A percentile compares a stretch with the other conserved stretches of the same genome.
Conservation (phyloP, 352 stramenopile genomes). For the Phytopythium delawarense region DNA sequence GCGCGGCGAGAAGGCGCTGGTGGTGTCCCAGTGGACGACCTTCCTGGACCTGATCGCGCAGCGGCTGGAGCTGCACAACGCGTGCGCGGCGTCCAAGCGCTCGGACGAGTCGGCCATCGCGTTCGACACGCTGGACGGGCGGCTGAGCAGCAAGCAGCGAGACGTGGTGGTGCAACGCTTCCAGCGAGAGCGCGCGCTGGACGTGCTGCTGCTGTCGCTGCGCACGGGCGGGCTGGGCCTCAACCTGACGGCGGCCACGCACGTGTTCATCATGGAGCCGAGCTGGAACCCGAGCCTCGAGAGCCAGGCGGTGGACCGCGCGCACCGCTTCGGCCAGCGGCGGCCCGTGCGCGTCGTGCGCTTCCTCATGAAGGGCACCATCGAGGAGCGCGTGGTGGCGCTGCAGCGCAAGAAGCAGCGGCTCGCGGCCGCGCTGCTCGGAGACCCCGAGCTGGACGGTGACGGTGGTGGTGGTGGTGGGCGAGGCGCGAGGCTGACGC, state of each 20-base stretch:
- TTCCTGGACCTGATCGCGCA: slow-evolving; percentile 78
- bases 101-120: slow-evolving; percentile 20
- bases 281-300: slow-evolving; percentile 92
- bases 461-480: background rate
- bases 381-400: slow-evolving; percentile 88
- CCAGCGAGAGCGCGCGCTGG: slow-evolving; percentile 45
- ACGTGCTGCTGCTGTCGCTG: slow-evolving; percentile 87
- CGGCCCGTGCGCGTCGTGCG: slow-evolving; percentile 68
- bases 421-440: slow-evolving; percentile 74
- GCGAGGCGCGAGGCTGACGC: background rate
- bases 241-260: slow-evolving; percentile 89
- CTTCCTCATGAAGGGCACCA: slow-evolving; percentile 84
- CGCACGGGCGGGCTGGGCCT: slow-evolving; percentile 88
- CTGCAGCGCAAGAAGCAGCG: slow-evolving; percentile 85
- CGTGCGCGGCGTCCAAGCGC: slow-evolving; percentile 15
- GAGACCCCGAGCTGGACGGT: slow-evolving; percentile 18
- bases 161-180: slow-evolving; percentile 61
- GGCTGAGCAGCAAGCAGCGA: slow-evolving; percentile 54
- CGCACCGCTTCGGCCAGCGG: slow-evolving; percentile 85
- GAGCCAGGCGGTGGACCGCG: slow-evolving; percentile 85
- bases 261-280: slow-evolving; percentile 94
- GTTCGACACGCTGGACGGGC: slow-evolving; percentile 58
- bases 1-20: slow-evolving; percentile 51
- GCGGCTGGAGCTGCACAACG: slow-evolving; percentile 33
- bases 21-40: slow-evolving; percentile 88